phyloP scores from a whole-genome alignment of 345 rosid genomes.

The Citrus trifoliata region DNA sequence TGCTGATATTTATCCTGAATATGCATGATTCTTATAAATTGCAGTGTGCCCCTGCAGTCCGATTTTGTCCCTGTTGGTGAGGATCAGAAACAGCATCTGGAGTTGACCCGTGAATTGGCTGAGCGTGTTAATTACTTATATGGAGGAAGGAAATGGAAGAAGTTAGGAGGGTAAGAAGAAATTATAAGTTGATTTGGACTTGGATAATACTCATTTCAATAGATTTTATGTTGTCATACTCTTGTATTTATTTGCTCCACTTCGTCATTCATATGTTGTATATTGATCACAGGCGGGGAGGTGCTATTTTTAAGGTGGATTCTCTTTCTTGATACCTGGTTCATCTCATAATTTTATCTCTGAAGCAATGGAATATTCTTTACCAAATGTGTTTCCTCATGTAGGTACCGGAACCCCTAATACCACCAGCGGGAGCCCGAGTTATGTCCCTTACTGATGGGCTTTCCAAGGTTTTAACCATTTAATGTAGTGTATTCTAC shows the following conservation, averaged over 20 bases:
- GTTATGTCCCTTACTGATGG: slow-evolving; percentile 95
- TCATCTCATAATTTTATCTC: slow-evolving; percentile 15
- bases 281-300: slow-evolving; percentile 61
- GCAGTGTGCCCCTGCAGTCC: slow-evolving; percentile 62
- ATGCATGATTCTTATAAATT: slow-evolving; percentile 37
- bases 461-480: slow-evolving; percentile 67
- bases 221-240: neutral
- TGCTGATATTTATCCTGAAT: slow-evolving; percentile 21
- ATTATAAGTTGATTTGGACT: slow-evolving; percentile 4
- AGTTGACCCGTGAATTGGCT: slow-evolving; percentile 85
- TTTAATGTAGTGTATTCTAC: slow-evolving; percentile 5
- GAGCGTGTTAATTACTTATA: slow-evolving; percentile 73
- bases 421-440: slow-evolving; percentile 84
- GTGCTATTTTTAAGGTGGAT: slow-evolving; percentile 75
- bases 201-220: neutral
- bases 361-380: slow-evolving; percentile 5
- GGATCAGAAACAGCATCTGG: slow-evolving; percentile 96
- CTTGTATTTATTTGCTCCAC: neutral
- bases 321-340: slow-evolving; percentile 19
- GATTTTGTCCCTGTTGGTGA: slow-evolving; percentile 97
- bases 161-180: slow-evolving; percentile 75
- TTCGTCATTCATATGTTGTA: slow-evolving; percentile 19
- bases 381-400: slow-evolving; percentile 14
- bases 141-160: slow-evolving; percentile 98
- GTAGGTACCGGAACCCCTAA: slow-evolving; percentile 86